Evolutionary conservation across 2,329 filamentous ascomycete genomes (phyloP).

Genomic region (Colletotrichum sp.): DNA sequence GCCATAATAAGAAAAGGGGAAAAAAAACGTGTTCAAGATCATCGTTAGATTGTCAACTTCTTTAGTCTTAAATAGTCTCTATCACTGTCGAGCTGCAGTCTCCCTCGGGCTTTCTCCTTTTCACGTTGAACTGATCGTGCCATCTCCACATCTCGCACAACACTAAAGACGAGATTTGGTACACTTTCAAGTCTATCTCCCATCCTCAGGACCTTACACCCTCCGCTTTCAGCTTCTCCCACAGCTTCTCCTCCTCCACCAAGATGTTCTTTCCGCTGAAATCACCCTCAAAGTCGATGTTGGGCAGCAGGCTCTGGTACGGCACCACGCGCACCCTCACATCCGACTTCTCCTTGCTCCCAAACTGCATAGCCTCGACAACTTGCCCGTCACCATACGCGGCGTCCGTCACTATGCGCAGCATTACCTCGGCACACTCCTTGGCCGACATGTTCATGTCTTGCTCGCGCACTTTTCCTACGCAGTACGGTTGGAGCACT

Average conservation of each 20-base stretch:
- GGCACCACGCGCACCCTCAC: conserved; percentile 19
- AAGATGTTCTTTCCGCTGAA: neutral
- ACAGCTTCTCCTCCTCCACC: neutral
- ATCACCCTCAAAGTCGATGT: neutral
- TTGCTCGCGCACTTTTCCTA: neutral
- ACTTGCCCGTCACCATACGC: conserved; percentile 23
- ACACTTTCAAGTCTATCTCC: neutral
- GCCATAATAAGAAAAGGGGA: too few species aligned
- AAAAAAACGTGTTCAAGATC: too few species aligned
- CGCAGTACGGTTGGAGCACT: neutral
- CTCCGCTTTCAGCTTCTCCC: neutral
- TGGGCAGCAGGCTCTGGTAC: neutral
- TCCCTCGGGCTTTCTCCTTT: too few species aligned
- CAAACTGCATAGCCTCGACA: conserved; percentile 21
- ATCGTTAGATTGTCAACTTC: too few species aligned
- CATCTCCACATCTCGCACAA: too few species aligned
- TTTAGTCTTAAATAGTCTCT: too few species aligned
- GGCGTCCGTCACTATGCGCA: conserved; percentile 4
- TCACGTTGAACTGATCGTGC: too few species aligned
- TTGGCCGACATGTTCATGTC: conserved; percentile 8
- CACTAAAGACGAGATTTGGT: too few species aligned
- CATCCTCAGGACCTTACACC: neutral
- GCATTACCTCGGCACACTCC: conserved; percentile 10
- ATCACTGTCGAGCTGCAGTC: too few species aligned
- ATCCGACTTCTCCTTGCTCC: neutral